A percentile compares a stretch with the other conserved stretches of the same genome.
phyloP scores from a whole-genome alignment of 345 rosid species.

The Hypericum perforatum region DNA sequence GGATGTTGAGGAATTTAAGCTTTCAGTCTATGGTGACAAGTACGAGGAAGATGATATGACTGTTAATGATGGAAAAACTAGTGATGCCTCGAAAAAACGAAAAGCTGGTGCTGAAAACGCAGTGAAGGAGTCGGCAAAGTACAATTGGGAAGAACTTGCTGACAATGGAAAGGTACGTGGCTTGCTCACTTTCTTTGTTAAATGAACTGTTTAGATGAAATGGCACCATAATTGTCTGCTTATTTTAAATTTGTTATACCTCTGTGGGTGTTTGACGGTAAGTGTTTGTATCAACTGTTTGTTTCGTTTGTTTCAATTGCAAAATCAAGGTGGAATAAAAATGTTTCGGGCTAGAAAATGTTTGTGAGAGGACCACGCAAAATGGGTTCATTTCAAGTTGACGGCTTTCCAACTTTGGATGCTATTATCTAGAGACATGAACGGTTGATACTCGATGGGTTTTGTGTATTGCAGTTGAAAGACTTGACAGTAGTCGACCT shows the following conservation, averaged over 20 bases:
- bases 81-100: slow-evolving; percentile 52
- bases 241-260: background rate
- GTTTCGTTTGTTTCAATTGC: no score
- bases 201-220: no score
- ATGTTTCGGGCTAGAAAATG: no score
- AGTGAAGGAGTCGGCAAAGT: slow-evolving; percentile 30
- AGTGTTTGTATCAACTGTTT: background rate
- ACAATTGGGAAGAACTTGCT: slow-evolving; percentile 66
- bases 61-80: slow-evolving; percentile 30
- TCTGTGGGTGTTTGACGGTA: background rate
- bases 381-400: no score
- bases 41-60: slow-evolving; percentile 43
- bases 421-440: no score
- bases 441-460: no score
- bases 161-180: slow-evolving; percentile 59
- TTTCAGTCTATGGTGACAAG: slow-evolving; percentile 60
- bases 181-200: background rate
- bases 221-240: background rate
- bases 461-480: slow-evolving; percentile 47
- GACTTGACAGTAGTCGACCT: slow-evolving; percentile 63
- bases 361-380: no score
- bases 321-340: no score
- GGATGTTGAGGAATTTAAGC: slow-evolving; percentile 63
- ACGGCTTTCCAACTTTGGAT: no score
- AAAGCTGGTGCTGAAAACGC: slow-evolving; percentile 49